Evolutionary conservation across 805 yeast species (phyloP).

Genomic region (Debaryomyces castellii): DNA sequence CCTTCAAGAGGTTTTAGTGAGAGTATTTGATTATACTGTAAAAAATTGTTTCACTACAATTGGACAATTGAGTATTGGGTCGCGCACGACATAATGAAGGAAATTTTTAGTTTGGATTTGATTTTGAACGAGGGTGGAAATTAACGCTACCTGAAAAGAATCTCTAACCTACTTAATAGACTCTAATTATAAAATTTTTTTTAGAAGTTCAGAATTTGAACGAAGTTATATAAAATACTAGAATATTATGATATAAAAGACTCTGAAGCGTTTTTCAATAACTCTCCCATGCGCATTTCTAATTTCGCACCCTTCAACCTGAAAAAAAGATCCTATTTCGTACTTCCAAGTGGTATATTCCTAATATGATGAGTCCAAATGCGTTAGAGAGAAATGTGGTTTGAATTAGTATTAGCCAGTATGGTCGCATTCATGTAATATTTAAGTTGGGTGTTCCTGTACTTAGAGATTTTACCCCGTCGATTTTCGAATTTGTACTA

Average conservation of each 20-base stretch:
- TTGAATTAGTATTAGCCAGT: no score
- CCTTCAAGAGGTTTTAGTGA: not conserved
- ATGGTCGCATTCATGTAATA: not conserved
- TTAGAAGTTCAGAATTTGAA: no score
- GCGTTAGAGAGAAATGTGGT: not conserved
- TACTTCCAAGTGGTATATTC: no score
- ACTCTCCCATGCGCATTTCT: no score
- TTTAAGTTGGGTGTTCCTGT: not conserved
- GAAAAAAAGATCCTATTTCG: no score
- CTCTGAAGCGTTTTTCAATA: no score
- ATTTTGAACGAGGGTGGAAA: not conserved
- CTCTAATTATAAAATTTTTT: no score
- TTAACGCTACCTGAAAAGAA: not conserved
- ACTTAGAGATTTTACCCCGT: not conserved
- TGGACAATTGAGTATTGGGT: slow-evolving; percentile 8
- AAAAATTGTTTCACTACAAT: slow-evolving; percentile 11
- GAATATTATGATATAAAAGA: no score
- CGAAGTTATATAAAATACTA: no score
- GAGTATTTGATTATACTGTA: slow-evolving; percentile 2
- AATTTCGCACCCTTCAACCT: no score
- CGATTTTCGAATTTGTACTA: no score
- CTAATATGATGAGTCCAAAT: no score
- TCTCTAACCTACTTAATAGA: not conserved
- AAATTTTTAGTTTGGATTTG: not conserved
- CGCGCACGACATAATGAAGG: not conserved